These are phyloP conservation scores for Chrysanthemum seticuspe DNA, from an alignment of 129 eudicot species.

Conservation along the genomic window DNA sequence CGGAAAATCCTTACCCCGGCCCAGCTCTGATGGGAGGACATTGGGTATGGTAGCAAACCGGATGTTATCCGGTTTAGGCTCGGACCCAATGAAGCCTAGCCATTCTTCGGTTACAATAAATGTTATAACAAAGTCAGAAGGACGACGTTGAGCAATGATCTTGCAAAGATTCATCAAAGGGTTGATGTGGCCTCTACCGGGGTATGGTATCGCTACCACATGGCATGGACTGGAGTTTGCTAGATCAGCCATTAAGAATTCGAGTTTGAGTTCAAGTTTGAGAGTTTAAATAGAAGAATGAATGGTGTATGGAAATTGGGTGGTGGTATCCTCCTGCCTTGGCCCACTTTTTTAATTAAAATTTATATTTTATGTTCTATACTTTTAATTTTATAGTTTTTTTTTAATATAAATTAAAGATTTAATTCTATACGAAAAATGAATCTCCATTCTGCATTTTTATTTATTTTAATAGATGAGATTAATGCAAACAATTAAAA, in stretches of 20 bases:
- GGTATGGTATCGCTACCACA: constrained; percentile 70
- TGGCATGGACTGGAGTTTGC: constrained; percentile 30
- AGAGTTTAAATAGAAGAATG: too few species aligned
- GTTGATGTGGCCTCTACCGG: constrained; percentile 79
- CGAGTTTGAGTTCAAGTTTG: too few species aligned
- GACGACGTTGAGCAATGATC: constrained; percentile 25
- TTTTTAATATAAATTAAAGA: too few species aligned
- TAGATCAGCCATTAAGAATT: background rate
- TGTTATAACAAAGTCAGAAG: constrained; percentile 38
- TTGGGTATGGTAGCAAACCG: constrained; percentile 57
- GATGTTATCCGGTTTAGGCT: constrained; percentile 38
- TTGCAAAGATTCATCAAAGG: constrained; percentile 70
- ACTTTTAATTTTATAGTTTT: too few species aligned
- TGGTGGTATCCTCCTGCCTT: too few species aligned
- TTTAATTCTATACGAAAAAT: too few species aligned
- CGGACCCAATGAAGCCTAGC: constrained; percentile 55
- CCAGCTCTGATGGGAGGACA: constrained; percentile 63
- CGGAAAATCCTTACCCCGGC: constrained; percentile 40
- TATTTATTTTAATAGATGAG: too few species aligned
- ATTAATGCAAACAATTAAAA: too few species aligned
- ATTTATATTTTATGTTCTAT: too few species aligned
- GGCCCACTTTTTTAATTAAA: too few species aligned
- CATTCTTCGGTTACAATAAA: constrained; percentile 72
- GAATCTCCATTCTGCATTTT: too few species aligned
- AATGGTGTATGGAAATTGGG: too few species aligned